A percentile compares a stretch with the other conserved stretches of the same genome.
Conservation (phyloP, 192 early-diverging fungal species). For the Umbelopsis ramanniana region DNA sequence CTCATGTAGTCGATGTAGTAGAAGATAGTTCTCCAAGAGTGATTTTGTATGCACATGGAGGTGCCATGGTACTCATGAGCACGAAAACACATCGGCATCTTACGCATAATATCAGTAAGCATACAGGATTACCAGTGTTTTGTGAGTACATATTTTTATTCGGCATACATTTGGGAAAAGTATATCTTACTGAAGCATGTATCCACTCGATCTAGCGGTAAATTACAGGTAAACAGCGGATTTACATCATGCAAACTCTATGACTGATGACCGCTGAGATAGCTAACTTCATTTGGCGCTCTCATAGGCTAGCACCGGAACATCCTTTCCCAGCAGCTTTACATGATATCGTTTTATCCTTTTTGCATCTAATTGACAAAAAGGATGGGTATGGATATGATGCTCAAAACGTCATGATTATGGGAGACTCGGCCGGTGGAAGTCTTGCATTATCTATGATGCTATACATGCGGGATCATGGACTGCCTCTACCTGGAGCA, state of each 20-base stretch:
- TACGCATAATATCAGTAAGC: slow-evolving; percentile 31
- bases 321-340: slow-evolving; percentile 57
- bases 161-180: neutral
- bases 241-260: neutral
- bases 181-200: neutral
- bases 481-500: slow-evolving; percentile 51
- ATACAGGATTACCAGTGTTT: slow-evolving; percentile 30
- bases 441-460: slow-evolving; percentile 64
- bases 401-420: slow-evolving; percentile 61
- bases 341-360: slow-evolving; percentile 64
- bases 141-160: slow-evolving; percentile 20
- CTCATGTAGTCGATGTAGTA: neutral
- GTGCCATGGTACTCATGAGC: slow-evolving; percentile 39
- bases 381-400: slow-evolving; percentile 50
- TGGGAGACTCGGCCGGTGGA: slow-evolving; percentile 78
- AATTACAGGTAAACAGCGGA: slow-evolving; percentile 16
- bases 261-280: neutral
- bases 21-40: slow-evolving; percentile 24
- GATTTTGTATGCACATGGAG: slow-evolving; percentile 37
- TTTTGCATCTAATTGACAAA: slow-evolving; percentile 52
- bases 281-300: neutral
- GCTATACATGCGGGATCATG: slow-evolving; percentile 63
- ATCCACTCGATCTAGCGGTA: slow-evolving; percentile 11
- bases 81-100: slow-evolving; percentile 31
- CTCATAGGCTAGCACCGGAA: slow-evolving; percentile 24